phyloP scores from a whole-genome alignment of 441 rosid species.

The Eutrema salsugineum region DNA sequence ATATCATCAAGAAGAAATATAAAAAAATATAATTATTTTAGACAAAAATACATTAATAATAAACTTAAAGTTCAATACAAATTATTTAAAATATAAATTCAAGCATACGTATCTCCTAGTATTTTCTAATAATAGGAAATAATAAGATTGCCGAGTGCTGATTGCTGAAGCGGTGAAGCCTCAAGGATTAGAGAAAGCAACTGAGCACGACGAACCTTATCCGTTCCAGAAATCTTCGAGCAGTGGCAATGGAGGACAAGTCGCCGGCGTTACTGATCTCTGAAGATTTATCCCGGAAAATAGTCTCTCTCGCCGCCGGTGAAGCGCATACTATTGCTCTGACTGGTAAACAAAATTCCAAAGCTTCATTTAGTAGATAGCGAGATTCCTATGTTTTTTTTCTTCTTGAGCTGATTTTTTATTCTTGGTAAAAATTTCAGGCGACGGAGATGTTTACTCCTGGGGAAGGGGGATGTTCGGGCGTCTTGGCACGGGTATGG shows the following conservation, averaged over 20 bases:
- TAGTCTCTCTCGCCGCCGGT: constrained; percentile 56
- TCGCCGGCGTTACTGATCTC: constrained; percentile 10
- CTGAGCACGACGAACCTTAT: constrained; percentile 17
- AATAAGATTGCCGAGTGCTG: background rate
- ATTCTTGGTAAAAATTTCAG: constrained; percentile 33
- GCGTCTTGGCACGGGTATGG: constrained; percentile 74
- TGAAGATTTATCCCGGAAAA: constrained; percentile 43
- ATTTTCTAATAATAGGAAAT: too few relatives aligned
- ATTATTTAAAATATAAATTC: too few relatives aligned
- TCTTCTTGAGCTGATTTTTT: background rate
- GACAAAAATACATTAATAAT: too few relatives aligned
- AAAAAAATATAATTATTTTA: too few relatives aligned
- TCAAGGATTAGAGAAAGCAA: background rate
- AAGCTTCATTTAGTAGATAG: background rate
- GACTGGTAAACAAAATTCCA: constrained; percentile 39
- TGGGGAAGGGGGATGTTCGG: constrained; percentile 99
- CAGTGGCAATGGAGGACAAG: constrained; percentile 39
- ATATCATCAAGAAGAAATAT: too few relatives aligned
- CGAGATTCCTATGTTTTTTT: background rate
- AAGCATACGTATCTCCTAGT: too few relatives aligned
- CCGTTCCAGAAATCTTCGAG: background rate
- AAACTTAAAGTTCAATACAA: too few relatives aligned
- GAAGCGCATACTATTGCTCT: constrained; percentile 87
- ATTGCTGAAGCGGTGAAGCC: background rate
- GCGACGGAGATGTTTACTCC: constrained; percentile 73